Base-by-base conservation (phyloP, 495 filamentous ascomycete species). In the Penicillium longicatenatum region DNA sequence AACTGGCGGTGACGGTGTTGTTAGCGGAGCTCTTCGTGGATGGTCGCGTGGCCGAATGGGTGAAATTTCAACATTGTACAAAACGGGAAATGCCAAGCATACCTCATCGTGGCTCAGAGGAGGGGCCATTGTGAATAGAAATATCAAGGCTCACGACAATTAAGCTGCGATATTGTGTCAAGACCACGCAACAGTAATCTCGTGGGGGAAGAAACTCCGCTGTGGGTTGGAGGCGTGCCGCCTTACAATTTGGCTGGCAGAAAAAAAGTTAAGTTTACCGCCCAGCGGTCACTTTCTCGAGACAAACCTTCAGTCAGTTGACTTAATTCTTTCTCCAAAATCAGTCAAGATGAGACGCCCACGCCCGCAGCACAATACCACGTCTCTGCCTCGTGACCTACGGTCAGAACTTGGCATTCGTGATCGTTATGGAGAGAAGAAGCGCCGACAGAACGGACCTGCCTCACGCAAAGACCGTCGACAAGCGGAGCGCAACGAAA, bases 51-150 rank as follows among this genome's bases (percentile, higher is more conserved):
- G 55, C 51, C 31, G 53, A 37, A 52, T 50, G 55, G 41, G 46
- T 17, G 37, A 10, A 50, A 60, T 39, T 30, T 42, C 7, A 50
- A 45, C 31, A 42, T 22, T 5, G 9, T 11, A 50, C 7, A 12
- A 48, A 14, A 19, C 16, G 12, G 21, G 19, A 58, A 39, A 39
- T 39, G 41, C 5, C 31, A 61, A 41, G 41, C 56, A 33, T 78
- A 92, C 91, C 81, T 92, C 89, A 53, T 92, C 89, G 63, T 92
- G 86, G 67, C 74, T 86, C 61, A 92, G 56, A 71, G 85, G 87
- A 37, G 74, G 69, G 26, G 79, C 60, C 84, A 87, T 87, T 30
- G 61, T 72, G 48, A 56, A 52, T 50, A 44, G 62, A 59, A 59
- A 54, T 46, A 37, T 42, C 42, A 59, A 26, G 31, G 45, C 24